These are phyloP conservation scores for Solanum bulbocastanum DNA, from an alignment of 257 asterid species.

Conservation along the genomic window DNA sequence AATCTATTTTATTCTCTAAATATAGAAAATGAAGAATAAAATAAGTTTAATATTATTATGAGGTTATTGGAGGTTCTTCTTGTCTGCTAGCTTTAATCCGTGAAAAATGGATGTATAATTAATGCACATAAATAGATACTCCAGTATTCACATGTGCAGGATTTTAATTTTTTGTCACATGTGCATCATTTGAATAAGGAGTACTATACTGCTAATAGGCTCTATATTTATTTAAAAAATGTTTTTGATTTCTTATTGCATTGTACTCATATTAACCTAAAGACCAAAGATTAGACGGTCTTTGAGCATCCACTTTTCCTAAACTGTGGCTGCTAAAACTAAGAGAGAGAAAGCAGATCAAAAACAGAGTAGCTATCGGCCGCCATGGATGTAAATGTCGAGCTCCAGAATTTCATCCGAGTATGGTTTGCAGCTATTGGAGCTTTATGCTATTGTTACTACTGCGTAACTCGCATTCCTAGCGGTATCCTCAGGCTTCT, in stretches of 20 bases:
- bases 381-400: background rate
- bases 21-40: too few relatives aligned
- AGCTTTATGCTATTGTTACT: slow-evolving; percentile 27
- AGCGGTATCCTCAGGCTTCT: slow-evolving; percentile 32
- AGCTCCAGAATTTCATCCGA: slow-evolving; percentile 18
- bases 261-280: background rate
- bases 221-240: too few relatives aligned
- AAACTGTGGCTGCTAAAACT: background rate
- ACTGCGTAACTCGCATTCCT: slow-evolving; percentile 27
- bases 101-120: too few relatives aligned
- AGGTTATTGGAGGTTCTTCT: too few relatives aligned
- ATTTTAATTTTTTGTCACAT: background rate
- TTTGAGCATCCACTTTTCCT: background rate
- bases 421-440: slow-evolving; percentile 13
- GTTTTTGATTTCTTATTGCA: background rate
- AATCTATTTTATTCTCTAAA: too few relatives aligned
- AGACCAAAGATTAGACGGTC: background rate
- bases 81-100: too few relatives aligned
- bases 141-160: too few relatives aligned
- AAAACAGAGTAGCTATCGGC: background rate
- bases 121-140: background rate
- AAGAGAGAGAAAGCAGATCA: background rate
- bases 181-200: background rate
- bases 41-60: too few relatives aligned
- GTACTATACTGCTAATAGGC: background rate